These are phyloP conservation scores for Yueomyces sinensis DNA, from an alignment of 805 yeast genomes.

Conservation along the genomic window DNA sequence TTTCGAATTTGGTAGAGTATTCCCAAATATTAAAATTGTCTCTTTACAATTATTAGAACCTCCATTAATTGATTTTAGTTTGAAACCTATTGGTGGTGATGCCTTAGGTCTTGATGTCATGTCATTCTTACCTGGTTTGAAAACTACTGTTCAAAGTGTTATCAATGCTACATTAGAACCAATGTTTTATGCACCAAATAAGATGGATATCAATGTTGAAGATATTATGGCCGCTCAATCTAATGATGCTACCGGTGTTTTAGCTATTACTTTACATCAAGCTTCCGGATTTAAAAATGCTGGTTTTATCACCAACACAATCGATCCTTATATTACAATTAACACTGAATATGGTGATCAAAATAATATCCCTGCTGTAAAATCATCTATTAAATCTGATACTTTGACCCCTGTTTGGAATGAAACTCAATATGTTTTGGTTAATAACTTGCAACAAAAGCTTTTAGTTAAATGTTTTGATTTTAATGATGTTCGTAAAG, in stretches of 20 bases:
- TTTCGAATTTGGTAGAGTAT: conserved; percentile 44
- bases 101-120: conserved; percentile 76
- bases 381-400: conserved; percentile 44
- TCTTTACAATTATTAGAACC: conserved; percentile 65
- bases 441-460: conserved; percentile 43
- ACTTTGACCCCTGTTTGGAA: conserved; percentile 50
- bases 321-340: conserved; percentile 48
- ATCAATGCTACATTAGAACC: conserved; percentile 64
- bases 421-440: conserved; percentile 49
- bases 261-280: conserved; percentile 48
- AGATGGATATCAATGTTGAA: conserved; percentile 61
- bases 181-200: conserved; percentile 72
- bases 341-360: conserved; percentile 30
- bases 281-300: conserved; percentile 35
- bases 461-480: conserved; percentile 42
- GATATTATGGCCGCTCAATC: conserved; percentile 50
- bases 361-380: conserved; percentile 28
- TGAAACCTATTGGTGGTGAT: conserved; percentile 84
- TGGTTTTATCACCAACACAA: conserved; percentile 27
- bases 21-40: conserved; percentile 69
- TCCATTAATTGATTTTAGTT: conserved; percentile 63
- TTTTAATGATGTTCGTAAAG: conserved; percentile 43
- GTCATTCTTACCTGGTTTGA: conserved; percentile 73
- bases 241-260: conserved; percentile 57
- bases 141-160: conserved; percentile 54